Conservation (phyloP, 108 stramenopile genomes). For the Nannochloropsis oceanica region DNA sequence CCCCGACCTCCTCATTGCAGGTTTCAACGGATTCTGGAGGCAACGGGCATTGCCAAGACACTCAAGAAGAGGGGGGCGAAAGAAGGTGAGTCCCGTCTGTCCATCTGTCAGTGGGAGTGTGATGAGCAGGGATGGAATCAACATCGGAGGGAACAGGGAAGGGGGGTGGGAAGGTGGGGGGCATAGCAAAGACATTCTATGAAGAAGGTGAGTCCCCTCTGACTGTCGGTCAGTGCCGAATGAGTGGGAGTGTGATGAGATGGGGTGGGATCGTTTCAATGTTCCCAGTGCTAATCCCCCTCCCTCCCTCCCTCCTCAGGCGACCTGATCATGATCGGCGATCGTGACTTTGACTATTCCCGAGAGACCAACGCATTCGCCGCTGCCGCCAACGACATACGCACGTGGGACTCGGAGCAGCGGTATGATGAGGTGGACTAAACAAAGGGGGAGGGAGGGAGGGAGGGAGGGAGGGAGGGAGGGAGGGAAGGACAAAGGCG, state of each 20-base stretch:
- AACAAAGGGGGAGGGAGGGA: not conserved
- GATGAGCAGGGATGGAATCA: not conserved
- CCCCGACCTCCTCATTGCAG: not conserved
- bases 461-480: not conserved
- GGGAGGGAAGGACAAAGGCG: not conserved
- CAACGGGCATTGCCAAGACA: slow-evolving; percentile 18
- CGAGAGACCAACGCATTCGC: not conserved
- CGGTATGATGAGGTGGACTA: not conserved
- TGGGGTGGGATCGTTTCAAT: not conserved
- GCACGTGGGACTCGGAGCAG: not conserved
- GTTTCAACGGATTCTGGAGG: slow-evolving; percentile 32
- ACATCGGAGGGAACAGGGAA: too few relatives aligned
- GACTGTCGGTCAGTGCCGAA: not conserved
- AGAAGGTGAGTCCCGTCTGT: not conserved
- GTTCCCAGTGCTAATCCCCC: too few relatives aligned
- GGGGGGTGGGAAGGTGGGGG: too few relatives aligned
- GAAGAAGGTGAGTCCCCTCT: not conserved
- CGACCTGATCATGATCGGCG: slow-evolving; percentile 31
- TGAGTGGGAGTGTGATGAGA: not conserved
- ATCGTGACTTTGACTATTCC: slow-evolving; percentile 24
- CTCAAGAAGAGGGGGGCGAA: slow-evolving; percentile 14
- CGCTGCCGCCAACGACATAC: not conserved
- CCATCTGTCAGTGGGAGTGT: not conserved
- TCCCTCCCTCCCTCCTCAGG: too few relatives aligned
- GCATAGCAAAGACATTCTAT: too few relatives aligned